Conservation (phyloP, 202 grass and related monocot genomes). For the Musa balbisiana region DNA sequence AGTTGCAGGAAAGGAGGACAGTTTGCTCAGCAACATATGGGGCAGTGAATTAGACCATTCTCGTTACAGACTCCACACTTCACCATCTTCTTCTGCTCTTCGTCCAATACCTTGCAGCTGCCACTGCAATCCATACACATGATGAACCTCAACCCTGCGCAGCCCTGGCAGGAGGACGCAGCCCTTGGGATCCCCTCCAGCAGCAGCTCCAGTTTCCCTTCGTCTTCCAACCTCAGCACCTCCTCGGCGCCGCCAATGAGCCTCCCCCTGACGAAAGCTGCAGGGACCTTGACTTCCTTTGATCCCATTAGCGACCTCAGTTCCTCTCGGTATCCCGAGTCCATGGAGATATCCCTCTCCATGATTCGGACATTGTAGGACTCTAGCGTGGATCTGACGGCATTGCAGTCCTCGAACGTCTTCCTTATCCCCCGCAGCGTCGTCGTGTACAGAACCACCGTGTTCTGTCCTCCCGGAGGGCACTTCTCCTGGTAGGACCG, state of each 20-base stretch:
- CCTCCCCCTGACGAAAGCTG: conserved; percentile 63
- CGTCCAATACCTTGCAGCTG: conserved; percentile 81
- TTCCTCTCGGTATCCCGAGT: conserved; percentile 90
- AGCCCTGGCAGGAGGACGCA: conserved; percentile 57
- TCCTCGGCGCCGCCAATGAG: conserved; percentile 67
- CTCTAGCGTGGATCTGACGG: conserved; percentile 58
- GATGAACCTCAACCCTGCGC: conserved; percentile 72
- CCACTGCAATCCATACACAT: conserved; percentile 87
- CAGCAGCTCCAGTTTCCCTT: conserved; percentile 52
- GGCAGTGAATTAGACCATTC: conserved; percentile 85
- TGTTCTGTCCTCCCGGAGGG: conserved; percentile 50
- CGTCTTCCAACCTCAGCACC: conserved; percentile 73
- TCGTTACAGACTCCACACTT: conserved; percentile 76
- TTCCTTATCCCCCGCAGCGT: conserved; percentile 69
- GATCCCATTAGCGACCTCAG: conserved; percentile 57
- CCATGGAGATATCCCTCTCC: conserved; percentile 98
- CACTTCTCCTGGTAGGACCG: conserved; percentile 46
- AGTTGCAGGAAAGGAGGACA: neutral
- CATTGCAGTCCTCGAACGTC: conserved; percentile 94
- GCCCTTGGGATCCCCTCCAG: conserved; percentile 66
- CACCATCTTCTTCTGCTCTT: conserved; percentile 37
- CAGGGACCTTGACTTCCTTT: conserved; percentile 53
- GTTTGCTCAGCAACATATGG: conserved; percentile 49
- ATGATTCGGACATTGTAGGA: conserved; percentile 60
- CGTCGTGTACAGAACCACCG: conserved; percentile 83